These are phyloP conservation scores for Phaeotremella fagi DNA, from an alignment of 768 basidiomycete genomes.

Conservation along the genomic window DNA sequence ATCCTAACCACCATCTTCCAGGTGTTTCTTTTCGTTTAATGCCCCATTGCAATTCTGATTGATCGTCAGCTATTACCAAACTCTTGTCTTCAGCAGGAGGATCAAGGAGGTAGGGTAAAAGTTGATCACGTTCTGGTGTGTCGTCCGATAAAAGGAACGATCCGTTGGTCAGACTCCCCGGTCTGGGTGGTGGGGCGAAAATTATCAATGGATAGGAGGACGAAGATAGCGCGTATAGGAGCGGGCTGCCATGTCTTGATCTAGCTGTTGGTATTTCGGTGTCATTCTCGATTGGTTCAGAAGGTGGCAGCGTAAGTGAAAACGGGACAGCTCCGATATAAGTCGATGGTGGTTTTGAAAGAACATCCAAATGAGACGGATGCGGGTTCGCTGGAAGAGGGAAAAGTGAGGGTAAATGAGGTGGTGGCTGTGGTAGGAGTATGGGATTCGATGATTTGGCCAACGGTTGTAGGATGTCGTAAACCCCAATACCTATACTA, in stretches of 20 bases:
- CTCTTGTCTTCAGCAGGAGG: slow-evolving; percentile 29
- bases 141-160: slow-evolving; percentile 35
- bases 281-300: neutral
- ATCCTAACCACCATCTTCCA: slow-evolving; percentile 13
- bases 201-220: slow-evolving; percentile 72
- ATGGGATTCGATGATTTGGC: slow-evolving; percentile 58
- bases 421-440: slow-evolving; percentile 80
- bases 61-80: slow-evolving; percentile 9
- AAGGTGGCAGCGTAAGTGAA: slow-evolving; percentile 13
- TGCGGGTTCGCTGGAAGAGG: slow-evolving; percentile 49
- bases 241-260: slow-evolving; percentile 51
- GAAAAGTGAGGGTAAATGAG: slow-evolving; percentile 67
- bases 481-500: slow-evolving; percentile 57
- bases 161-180: slow-evolving; percentile 28
- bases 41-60: slow-evolving; percentile 15
- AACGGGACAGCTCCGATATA: slow-evolving; percentile 60
- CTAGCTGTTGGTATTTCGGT: slow-evolving; percentile 1
- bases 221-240: slow-evolving; percentile 78
- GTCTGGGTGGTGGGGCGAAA: slow-evolving; percentile 44
- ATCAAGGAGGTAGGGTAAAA: slow-evolving; percentile 33
- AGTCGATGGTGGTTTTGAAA: slow-evolving; percentile 60
- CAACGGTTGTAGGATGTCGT: slow-evolving; percentile 44
- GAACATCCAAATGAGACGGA: slow-evolving; percentile 49
- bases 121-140: slow-evolving; percentile 30
- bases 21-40: slow-evolving; percentile 14